Percentiles rank a stretch among this genome's conserved stretches.
Conservation (phyloP, 1,139 yeast species). For the Sugiyamaella novakii region DNA sequence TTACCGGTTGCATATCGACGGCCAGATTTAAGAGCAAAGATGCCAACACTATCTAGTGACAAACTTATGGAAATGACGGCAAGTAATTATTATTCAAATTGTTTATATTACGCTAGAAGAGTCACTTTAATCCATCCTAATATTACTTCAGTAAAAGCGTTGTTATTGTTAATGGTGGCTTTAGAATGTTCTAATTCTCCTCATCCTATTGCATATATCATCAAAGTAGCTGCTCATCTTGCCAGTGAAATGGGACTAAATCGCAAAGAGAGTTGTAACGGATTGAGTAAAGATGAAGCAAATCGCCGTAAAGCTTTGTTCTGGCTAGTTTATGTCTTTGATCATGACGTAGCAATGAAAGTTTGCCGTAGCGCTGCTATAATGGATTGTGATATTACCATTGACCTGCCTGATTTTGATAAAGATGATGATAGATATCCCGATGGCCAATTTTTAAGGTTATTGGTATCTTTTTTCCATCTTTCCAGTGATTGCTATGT, state of each 20-base stretch:
- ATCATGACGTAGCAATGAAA: constrained; percentile 57
- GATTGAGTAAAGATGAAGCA: constrained; percentile 47
- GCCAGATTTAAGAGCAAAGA: background rate
- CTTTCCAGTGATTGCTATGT: constrained; percentile 36
- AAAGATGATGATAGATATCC: constrained; percentile 16
- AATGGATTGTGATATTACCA: constrained; percentile 48
- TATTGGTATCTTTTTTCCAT: constrained; percentile 27
- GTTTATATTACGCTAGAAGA: constrained; percentile 30
- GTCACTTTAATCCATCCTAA: constrained; percentile 28
- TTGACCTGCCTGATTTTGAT: constrained; percentile 25
- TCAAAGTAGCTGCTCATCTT: constrained; percentile 56
- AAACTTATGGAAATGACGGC: background rate
- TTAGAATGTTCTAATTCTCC: constrained; percentile 39
- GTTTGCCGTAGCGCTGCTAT: constrained; percentile 64
- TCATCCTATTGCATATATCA: constrained; percentile 49
- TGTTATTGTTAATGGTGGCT: constrained; percentile 28
- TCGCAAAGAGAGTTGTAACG: constrained; percentile 52
- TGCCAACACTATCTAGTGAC: background rate
- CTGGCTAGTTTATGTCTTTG: constrained; percentile 59
- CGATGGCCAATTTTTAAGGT: constrained; percentile 19
- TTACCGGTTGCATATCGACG: constrained; percentile 21
- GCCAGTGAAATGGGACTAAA: constrained; percentile 72
- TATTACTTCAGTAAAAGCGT: constrained; percentile 29
- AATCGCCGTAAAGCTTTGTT: constrained; percentile 50
- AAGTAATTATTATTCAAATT: constrained; percentile 21